A percentile compares a stretch with the other conserved stretches of the same genome.
These are phyloP conservation scores for Candida sanyaensis DNA, from an alignment of 1,139 yeast genomes.

Conservation along the genomic window DNA sequence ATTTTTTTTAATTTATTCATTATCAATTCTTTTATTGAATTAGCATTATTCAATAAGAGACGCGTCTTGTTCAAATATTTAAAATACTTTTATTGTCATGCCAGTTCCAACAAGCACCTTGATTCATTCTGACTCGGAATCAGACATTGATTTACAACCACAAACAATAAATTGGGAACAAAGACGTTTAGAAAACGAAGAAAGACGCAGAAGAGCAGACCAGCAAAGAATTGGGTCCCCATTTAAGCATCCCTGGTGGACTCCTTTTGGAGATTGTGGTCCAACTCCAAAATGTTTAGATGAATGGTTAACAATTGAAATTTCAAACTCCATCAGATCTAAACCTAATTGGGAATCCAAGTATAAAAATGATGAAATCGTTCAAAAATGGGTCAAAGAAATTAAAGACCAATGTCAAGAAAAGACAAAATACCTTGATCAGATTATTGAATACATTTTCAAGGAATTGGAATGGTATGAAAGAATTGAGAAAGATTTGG, in stretches of 20 bases:
- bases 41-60: neutral
- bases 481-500: conserved; percentile 14
- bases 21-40: too few species aligned
- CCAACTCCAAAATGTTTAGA: conserved; percentile 20
- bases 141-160: neutral
- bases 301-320: conserved; percentile 26
- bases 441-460: conserved; percentile 24
- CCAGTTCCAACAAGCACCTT: conserved; percentile 9
- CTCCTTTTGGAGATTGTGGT: conserved; percentile 17
- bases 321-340: conserved; percentile 25
- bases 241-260: conserved; percentile 16
- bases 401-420: conserved; percentile 18
- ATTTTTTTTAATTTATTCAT: too few species aligned
- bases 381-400: conserved; percentile 34
- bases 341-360: conserved; percentile 37
- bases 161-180: conserved; percentile 5
- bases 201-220: conserved; percentile 9
- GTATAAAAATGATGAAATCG: conserved; percentile 26
- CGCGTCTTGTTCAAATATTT: neutral
- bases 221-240: conserved; percentile 9
- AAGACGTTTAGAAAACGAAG: conserved; percentile 5
- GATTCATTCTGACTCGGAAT: conserved; percentile 2
- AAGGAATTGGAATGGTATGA: conserved; percentile 33
- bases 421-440: conserved; percentile 17
- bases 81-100: neutral